Evolutionary conservation across 1,284 basidiomycete genomes (phyloP).

Genomic region (Amylostereum chailletii): DNA sequence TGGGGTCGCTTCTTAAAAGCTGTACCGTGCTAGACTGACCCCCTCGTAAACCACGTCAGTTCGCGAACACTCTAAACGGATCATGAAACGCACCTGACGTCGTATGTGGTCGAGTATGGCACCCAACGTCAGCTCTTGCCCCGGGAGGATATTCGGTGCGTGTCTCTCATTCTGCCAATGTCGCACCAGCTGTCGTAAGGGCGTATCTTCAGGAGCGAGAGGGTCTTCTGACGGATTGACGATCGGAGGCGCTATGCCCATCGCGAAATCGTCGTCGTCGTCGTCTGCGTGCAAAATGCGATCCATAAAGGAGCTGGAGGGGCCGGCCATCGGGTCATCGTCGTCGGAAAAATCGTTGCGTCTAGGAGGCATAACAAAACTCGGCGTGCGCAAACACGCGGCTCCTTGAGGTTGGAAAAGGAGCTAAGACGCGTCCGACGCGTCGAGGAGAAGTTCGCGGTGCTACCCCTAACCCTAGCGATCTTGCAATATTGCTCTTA

Average conservation of each 20-base stretch:
- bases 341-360: constrained; percentile 9
- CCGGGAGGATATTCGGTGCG: constrained; percentile 70
- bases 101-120: constrained; percentile 74
- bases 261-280: constrained; percentile 3
- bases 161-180: constrained; percentile 86
- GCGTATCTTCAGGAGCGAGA: constrained; percentile 23
- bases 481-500: too few species aligned
- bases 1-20: constrained; percentile 65
- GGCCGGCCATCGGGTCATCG: constrained; percentile 11
- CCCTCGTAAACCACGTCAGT: constrained; percentile 1
- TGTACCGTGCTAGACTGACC: constrained; percentile 54
- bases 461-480: too few species aligned
- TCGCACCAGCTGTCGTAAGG: constrained; percentile 57
- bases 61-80: neutral
- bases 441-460: too few species aligned
- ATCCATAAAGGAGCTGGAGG: neutral
- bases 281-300: neutral
- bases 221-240: constrained; percentile 1
- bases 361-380: constrained; percentile 5
- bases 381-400: neutral
- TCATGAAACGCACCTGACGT: constrained; percentile 60
- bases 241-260: neutral
- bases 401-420: too few species aligned
- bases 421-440: too few species aligned
- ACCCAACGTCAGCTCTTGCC: constrained; percentile 68